These are phyloP conservation scores for Bruguiera sexangula DNA, from an alignment of 345 rosid genomes.

Conservation along the genomic window DNA sequence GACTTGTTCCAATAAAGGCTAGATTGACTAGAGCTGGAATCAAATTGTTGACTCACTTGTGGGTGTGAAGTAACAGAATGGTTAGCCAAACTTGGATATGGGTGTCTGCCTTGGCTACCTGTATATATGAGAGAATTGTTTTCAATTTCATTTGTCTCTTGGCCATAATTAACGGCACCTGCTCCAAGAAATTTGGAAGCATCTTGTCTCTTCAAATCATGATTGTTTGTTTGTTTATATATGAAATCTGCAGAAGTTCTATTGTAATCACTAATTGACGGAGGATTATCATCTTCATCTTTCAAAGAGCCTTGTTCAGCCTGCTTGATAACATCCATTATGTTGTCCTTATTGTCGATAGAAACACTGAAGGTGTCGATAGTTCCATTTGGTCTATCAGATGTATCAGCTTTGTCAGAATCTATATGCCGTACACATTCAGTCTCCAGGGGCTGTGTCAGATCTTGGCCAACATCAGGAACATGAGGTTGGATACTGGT, in stretches of 20 bases:
- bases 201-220: slow-evolving; percentile 30
- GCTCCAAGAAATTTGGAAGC: slow-evolving; percentile 30
- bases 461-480: slow-evolving; percentile 35
- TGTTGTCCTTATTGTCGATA: slow-evolving; percentile 14
- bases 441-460: slow-evolving; percentile 36
- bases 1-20: slow-evolving; percentile 27
- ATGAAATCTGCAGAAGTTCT: slow-evolving; percentile 25
- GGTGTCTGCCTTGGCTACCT: slow-evolving; percentile 27
- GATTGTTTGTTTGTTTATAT: slow-evolving; percentile 26
- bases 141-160: slow-evolving; percentile 29
- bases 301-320: slow-evolving; percentile 28
- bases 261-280: slow-evolving; percentile 34
- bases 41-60: slow-evolving; percentile 35
- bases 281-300: slow-evolving; percentile 22
- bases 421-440: slow-evolving; percentile 33
- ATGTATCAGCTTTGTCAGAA: slow-evolving; percentile 52
- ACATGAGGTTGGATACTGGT: slow-evolving; percentile 32
- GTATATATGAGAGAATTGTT: slow-evolving; percentile 28
- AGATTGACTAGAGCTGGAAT: slow-evolving; percentile 27
- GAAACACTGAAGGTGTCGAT: slow-evolving; percentile 22
- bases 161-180: slow-evolving; percentile 28
- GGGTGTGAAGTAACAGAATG: slow-evolving; percentile 20
- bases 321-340: slow-evolving; percentile 20
- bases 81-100: slow-evolving; percentile 23
- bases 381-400: slow-evolving; percentile 33